A percentile compares a stretch with the other conserved stretches of the same genome.
Conservation (phyloP, 768 basidiomycete genomes). For the Calocybe gangraenosa region DNA sequence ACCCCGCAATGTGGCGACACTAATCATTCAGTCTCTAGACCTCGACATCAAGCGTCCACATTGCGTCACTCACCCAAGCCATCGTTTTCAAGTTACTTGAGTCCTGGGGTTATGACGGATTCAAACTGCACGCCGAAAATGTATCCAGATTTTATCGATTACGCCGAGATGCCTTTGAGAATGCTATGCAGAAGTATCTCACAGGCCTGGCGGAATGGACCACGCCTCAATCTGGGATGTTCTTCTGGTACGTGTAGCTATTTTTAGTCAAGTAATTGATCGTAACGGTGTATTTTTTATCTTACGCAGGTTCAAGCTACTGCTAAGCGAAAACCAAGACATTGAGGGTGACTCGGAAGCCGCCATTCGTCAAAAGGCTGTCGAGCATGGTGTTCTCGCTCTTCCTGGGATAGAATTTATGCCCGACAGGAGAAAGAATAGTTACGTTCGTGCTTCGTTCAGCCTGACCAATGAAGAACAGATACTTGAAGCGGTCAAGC, state of each 20-base stretch:
- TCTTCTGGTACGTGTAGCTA: slow-evolving; percentile 25
- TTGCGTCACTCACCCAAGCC: slow-evolving; percentile 55
- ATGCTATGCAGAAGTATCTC: slow-evolving; percentile 63
- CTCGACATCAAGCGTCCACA: slow-evolving; percentile 55
- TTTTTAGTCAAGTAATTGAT: neutral
- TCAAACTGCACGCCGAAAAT: slow-evolving; percentile 55
- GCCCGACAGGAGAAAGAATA: slow-evolving; percentile 55
- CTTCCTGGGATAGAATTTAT: slow-evolving; percentile 76
- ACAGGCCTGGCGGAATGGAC: slow-evolving; percentile 68
- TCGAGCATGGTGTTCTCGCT: slow-evolving; percentile 72
- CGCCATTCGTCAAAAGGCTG: slow-evolving; percentile 66
- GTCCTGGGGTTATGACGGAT: slow-evolving; percentile 70
- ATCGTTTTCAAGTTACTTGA: slow-evolving; percentile 51
- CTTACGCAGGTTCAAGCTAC: slow-evolving; percentile 54
- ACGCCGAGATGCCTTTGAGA: slow-evolving; percentile 71
- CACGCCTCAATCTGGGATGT: slow-evolving; percentile 78
- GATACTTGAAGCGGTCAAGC: slow-evolving; percentile 64
- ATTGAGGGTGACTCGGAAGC: slow-evolving; percentile 56
- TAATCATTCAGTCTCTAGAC: slow-evolving; percentile 5
- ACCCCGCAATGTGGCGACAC: neutral
- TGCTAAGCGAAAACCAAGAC: slow-evolving; percentile 28
- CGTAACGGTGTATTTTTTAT: neutral
- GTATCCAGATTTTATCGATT: slow-evolving; percentile 67
- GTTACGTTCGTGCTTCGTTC: slow-evolving; percentile 75
- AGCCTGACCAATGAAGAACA: slow-evolving; percentile 56